Percentiles rank a stretch among this genome's conserved stretches.
Evolutionary conservation across 371 early-diverging fungal genomes (phyloP).

Genomic region (Mortierella sp.): DNA sequence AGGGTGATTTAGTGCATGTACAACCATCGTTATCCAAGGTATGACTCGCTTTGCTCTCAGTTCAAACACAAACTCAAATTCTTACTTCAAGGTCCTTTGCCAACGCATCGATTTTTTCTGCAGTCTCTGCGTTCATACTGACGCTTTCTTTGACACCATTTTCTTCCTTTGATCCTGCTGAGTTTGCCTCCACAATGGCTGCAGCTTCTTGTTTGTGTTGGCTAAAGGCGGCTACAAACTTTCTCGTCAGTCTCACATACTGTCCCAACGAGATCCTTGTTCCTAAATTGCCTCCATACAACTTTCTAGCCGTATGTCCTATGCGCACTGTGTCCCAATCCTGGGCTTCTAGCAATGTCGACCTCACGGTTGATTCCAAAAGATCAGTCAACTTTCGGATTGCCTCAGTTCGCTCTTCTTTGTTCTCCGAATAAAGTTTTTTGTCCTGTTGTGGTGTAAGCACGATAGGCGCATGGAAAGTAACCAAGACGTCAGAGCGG

Average conservation of each 20-base stretch:
- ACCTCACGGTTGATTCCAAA: slow-evolving; percentile 43
- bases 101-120: slow-evolving; percentile 28
- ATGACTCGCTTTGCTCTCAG: too few relatives aligned
- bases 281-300: slow-evolving; percentile 50
- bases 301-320: slow-evolving; percentile 51
- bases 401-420: slow-evolving; percentile 35
- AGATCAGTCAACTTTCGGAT: slow-evolving; percentile 41
- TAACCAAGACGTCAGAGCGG: slow-evolving; percentile 53
- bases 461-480: slow-evolving; percentile 49
- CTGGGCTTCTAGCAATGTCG: slow-evolving; percentile 49
- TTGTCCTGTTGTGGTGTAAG: slow-evolving; percentile 48
- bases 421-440: slow-evolving; percentile 30
- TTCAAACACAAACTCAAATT: background rate
- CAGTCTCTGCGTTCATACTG: slow-evolving; percentile 13
- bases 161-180: background rate
- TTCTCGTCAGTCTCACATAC: slow-evolving; percentile 47
- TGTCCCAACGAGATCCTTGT: slow-evolving; percentile 55
- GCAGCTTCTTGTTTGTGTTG: slow-evolving; percentile 19
- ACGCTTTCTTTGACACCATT: too few relatives aligned
- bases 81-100: slow-evolving; percentile 44
- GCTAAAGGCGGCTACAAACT: slow-evolving; percentile 51
- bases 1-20: background rate
- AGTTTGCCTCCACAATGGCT: background rate
- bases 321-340: slow-evolving; percentile 54
- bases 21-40: background rate